Evolutionary conservation across 2,329 filamentous ascomycete species (phyloP).

Genomic region (Colletotrichum karsti): DNA sequence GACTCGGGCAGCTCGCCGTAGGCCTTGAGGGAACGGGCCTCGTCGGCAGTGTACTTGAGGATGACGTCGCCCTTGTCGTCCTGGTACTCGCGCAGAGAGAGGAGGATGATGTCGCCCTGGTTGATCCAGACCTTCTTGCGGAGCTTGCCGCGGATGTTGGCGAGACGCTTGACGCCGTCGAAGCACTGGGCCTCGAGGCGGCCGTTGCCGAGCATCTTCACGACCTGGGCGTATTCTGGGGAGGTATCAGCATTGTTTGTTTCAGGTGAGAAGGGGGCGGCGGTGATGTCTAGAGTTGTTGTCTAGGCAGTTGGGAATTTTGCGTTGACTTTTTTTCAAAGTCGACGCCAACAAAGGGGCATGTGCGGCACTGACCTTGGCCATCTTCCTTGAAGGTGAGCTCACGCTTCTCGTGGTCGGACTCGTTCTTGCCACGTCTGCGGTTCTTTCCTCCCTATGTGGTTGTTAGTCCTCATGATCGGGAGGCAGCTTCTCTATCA

Average conservation of each 20-base stretch:
- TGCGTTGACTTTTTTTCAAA: background rate
- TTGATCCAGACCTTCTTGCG: constrained; percentile 99
- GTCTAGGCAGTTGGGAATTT: background rate
- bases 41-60: constrained; percentile 95
- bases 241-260: background rate
- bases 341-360: background rate
- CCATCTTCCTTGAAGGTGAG: constrained; percentile 99
- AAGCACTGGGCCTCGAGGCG: constrained; percentile 94
- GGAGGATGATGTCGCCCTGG: constrained; percentile 92
- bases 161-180: constrained; percentile 85
- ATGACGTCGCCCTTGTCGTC: constrained; percentile 97
- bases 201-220: constrained; percentile 97
- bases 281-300: background rate
- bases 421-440: constrained; percentile 98
- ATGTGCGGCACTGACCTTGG: constrained; percentile 65
- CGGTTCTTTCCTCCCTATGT: constrained; percentile 95
- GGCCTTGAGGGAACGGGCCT: constrained; percentile 93
- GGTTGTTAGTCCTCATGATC: constrained; percentile 4
- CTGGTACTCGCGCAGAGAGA: constrained; percentile 91
- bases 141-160: constrained; percentile 84
- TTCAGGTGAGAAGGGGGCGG: background rate
- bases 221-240: constrained; percentile 86
- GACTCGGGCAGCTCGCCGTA: constrained; percentile 97
- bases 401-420: constrained; percentile 99
- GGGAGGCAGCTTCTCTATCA: background rate